A percentile compares a stretch with the other conserved stretches of the same genome.
Conservation (phyloP, 1,139 yeast species). For the Cylindricascospora bacillispora region DNA sequence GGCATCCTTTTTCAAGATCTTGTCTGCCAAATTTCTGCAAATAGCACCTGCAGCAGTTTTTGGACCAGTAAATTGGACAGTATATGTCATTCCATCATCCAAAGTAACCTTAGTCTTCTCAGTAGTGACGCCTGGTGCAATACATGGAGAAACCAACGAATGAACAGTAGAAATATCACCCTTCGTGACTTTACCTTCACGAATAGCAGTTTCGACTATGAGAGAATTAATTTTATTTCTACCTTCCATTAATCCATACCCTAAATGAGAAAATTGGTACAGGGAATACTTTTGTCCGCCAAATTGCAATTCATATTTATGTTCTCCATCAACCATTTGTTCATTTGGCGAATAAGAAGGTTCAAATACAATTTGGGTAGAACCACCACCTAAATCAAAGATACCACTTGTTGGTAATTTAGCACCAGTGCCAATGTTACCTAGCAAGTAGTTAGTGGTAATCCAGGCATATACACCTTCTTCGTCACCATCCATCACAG, state of each 20-base stretch:
- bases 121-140: slow-evolving; percentile 59
- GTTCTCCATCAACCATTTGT: slow-evolving; percentile 73
- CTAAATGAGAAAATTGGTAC: slow-evolving; percentile 90
- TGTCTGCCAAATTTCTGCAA: slow-evolving; percentile 77
- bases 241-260: slow-evolving; percentile 92
- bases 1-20: slow-evolving; percentile 68
- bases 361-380: slow-evolving; percentile 96
- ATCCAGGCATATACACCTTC: slow-evolving; percentile 99
- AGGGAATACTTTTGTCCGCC: slow-evolving; percentile 73
- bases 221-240: slow-evolving; percentile 64
- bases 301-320: slow-evolving; percentile 65
- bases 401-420: slow-evolving; percentile 85
- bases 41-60: slow-evolving; percentile 48
- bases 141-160: slow-evolving; percentile 63
- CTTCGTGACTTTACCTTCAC: slow-evolving; percentile 28
- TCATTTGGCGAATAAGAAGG: slow-evolving; percentile 54
- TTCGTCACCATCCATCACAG: slow-evolving; percentile 90
- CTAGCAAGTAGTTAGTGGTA: slow-evolving; percentile 83
- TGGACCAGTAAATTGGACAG: slow-evolving; percentile 69
- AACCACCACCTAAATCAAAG: slow-evolving; percentile 96
- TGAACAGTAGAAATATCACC: slow-evolving; percentile 32
- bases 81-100: slow-evolving; percentile 37
- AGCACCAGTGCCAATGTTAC: slow-evolving; percentile 72
- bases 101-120: slow-evolving; percentile 46
- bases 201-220: slow-evolving; percentile 40